Evolutionary conservation across 1,284 basidiomycete species (phyloP).

Genomic region (Cutaneotrichosporon curvatum): DNA sequence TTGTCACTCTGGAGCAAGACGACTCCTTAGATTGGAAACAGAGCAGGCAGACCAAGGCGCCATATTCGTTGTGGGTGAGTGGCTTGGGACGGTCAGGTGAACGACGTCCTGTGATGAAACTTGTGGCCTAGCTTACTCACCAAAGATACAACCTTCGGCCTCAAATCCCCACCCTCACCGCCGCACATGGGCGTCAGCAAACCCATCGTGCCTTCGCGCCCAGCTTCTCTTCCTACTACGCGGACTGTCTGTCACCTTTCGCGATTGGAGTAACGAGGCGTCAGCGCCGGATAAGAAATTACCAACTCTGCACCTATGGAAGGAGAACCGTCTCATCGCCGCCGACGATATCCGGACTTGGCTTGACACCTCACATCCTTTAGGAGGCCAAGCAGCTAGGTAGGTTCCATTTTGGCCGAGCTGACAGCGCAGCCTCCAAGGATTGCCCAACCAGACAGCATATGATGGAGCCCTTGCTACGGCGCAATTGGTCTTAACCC

Average conservation of each 20-base stretch:
- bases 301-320: slow-evolving; percentile 27
- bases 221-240: slow-evolving; percentile 41
- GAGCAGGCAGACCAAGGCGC: not conserved
- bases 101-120: not conserved
- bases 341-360: slow-evolving; percentile 32
- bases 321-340: slow-evolving; percentile 25
- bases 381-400: slow-evolving; percentile 25
- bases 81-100: not conserved
- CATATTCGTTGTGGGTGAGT: slow-evolving; percentile 26
- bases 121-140: too few relatives aligned
- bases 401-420: not conserved
- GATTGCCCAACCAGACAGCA: slow-evolving; percentile 27
- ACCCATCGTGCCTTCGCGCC: slow-evolving; percentile 30
- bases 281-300: slow-evolving; percentile 32
- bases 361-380: slow-evolving; percentile 30
- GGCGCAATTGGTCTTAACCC: slow-evolving; percentile 28
- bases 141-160: not conserved
- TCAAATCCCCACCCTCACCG: slow-evolving; percentile 13
- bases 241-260: slow-evolving; percentile 24
- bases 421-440: slow-evolving; percentile 2
- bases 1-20: slow-evolving; percentile 39
- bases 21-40: slow-evolving; percentile 29
- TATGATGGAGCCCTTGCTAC: slow-evolving; percentile 37
- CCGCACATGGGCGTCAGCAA: slow-evolving; percentile 30
- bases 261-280: slow-evolving; percentile 29